Base-by-base conservation (phyloP, 2,329 filamentous ascomycete species). In the Stachybotrys echinatus region DNA sequence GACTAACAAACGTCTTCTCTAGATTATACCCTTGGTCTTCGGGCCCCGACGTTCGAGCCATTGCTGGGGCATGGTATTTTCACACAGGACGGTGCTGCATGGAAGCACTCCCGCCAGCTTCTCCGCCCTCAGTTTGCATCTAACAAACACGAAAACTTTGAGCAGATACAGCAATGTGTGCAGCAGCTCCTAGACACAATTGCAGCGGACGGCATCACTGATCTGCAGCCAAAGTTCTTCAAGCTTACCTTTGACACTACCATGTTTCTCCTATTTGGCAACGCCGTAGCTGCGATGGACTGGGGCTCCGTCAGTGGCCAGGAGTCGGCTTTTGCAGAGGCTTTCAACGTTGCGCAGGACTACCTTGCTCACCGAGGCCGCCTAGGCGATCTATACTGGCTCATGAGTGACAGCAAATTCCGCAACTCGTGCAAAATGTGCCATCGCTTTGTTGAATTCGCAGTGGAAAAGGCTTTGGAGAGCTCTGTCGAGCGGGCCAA, bases 181-280 rank as follows among this genome's bases (percentile, higher is more conserved):
- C 50, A 55, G 39, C 23, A 51, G 14, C 48, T 54, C 3, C 22
- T 55, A 7, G 42, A 45, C 2, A 6, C 48, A 5, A 47, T 49
- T 5, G 31, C 48, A 12, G 14, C 14, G 3, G 20, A 42, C 34
- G 48, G 44, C 20, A 55, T 54, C 5, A 59, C 74, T 7, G 71
- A 77, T 51, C 60, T 77, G 2, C 67, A 70, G 50, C 69, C 70
- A 0, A 61, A 76, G 6, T 70, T 75, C 55, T 76, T 74, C 63
- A 65, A 66, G 38, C 61, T 75, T 23, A 74, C 74, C 2, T 62
- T 76, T 10, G 73, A 77, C 49, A 65, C 68, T 1, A 64, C 72
- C 1, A 73, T 72, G 10, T 66, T 71, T 42, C 81, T 87, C 56
- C 68, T 88, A 7, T 84, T 85, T 52, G 83, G 84, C 7, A 59